These are phyloP conservation scores for Rutstroemia sydowiana DNA, from an alignment of 2,329 filamentous ascomycete genomes.

Conservation along the genomic window DNA sequence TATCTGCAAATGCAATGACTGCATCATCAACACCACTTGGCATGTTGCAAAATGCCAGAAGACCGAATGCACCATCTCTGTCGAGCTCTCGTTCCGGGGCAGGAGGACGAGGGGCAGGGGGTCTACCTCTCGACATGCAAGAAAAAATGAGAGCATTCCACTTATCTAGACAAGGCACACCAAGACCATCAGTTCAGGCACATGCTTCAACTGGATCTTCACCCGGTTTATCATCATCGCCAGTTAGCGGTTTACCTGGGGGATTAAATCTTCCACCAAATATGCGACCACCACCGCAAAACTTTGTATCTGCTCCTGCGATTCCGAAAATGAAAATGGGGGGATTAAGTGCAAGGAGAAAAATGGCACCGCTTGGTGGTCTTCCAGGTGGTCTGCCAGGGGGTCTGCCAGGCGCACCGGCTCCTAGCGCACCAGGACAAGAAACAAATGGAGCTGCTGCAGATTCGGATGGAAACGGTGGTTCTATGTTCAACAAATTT, in stretches of 20 bases:
- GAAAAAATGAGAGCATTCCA: constrained; percentile 66
- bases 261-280: constrained; percentile 37
- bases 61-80: constrained; percentile 34
- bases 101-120: constrained; percentile 33
- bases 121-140: constrained; percentile 55
- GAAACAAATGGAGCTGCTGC: constrained; percentile 17
- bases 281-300: constrained; percentile 40
- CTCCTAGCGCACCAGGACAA: constrained; percentile 15
- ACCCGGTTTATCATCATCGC: constrained; percentile 19
- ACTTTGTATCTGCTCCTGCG: constrained; percentile 42
- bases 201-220: constrained; percentile 31
- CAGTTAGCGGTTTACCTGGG: constrained; percentile 35
- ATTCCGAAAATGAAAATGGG: constrained; percentile 36
- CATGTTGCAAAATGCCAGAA: constrained; percentile 59
- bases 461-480: constrained; percentile 14
- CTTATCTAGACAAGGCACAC: constrained; percentile 51
- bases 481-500: constrained; percentile 57
- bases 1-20: constrained; percentile 50
- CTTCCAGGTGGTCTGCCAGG: background rate
- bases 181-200: constrained; percentile 23
- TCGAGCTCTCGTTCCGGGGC: constrained; percentile 11
- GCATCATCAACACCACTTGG: constrained; percentile 80
- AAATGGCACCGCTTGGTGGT: constrained; percentile 50
- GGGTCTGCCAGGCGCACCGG: constrained; percentile 20
- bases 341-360: constrained; percentile 61